Conservation (phyloP, 805 yeast genomes). For the Kluyveromyces nonfermentans region DNA sequence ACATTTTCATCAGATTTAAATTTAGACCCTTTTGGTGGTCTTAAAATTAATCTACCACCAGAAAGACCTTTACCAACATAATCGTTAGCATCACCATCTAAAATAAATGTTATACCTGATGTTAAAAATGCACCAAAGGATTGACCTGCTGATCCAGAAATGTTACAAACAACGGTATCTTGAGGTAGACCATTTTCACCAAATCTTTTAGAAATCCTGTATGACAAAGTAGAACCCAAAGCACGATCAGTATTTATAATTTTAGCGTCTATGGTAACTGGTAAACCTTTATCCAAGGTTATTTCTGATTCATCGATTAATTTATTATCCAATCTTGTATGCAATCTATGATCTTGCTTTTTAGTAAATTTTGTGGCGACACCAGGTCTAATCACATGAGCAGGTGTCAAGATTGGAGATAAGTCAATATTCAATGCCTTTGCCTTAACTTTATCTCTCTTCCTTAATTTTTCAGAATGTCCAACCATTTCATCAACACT, state of each 20-base stretch:
- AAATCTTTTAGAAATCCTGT: slow-evolving; percentile 84
- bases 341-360: slow-evolving; percentile 90
- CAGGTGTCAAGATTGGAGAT: slow-evolving; percentile 92
- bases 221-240: slow-evolving; percentile 88
- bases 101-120: slow-evolving; percentile 87
- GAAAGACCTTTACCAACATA: slow-evolving; percentile 96
- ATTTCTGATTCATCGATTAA: slow-evolving; percentile 91
- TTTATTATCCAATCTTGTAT: slow-evolving; percentile 90
- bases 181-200: slow-evolving; percentile 93
- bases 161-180: slow-evolving; percentile 89
- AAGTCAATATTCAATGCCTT: slow-evolving; percentile 88
- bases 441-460: slow-evolving; percentile 78
- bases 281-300: slow-evolving; percentile 93
- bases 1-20: slow-evolving; percentile 96
- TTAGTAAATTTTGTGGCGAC: slow-evolving; percentile 88
- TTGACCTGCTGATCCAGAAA: slow-evolving; percentile 93
- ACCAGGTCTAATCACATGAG: slow-evolving; percentile 92
- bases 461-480: slow-evolving; percentile 80
- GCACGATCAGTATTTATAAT: slow-evolving; percentile 96
- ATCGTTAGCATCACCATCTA: slow-evolving; percentile 97
- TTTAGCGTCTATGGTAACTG: slow-evolving; percentile 87
- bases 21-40: slow-evolving; percentile 75
- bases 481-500: slow-evolving; percentile 98
- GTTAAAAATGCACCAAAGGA: slow-evolving; percentile 97
- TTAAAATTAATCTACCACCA: slow-evolving; percentile 88